Evolutionary conservation across 257 asterid genomes (phyloP).

Genomic region (Solanum pimpinellifolium): DNA sequence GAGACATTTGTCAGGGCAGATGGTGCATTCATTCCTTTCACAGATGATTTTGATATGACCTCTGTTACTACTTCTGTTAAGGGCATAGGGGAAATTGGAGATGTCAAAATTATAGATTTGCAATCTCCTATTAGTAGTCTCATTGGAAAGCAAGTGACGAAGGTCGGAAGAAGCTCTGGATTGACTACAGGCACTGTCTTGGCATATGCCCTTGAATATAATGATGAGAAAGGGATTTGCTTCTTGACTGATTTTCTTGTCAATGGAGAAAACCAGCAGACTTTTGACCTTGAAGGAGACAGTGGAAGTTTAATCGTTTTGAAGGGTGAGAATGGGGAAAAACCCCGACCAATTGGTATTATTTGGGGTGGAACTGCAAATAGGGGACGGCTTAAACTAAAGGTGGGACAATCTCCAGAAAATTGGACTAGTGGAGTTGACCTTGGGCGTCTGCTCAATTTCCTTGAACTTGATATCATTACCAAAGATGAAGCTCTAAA

Average conservation of each 20-base stretch:
- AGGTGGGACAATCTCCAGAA: conserved; percentile 89
- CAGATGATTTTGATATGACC: conserved; percentile 70
- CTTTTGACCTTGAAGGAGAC: conserved; percentile 99
- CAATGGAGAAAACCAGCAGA: conserved; percentile 84
- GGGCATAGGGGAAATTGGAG: conserved; percentile 82
- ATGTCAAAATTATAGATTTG: conserved; percentile 64
- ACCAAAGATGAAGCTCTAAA: conserved; percentile 52
- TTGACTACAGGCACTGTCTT: conserved; percentile 80
- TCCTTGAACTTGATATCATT: conserved; percentile 89
- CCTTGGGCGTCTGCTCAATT: conserved; percentile 91
- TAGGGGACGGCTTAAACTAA: conserved; percentile 80
- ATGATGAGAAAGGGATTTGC: conserved; percentile 91
- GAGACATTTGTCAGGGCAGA: conserved; percentile 97
- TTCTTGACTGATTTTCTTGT: conserved; percentile 92
- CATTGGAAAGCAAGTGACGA: conserved; percentile 73
- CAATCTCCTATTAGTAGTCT: conserved; percentile 83
- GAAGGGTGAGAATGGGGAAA: conserved; percentile 49
- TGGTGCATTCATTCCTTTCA: conserved; percentile 90
- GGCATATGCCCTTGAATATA: conserved; percentile 95
- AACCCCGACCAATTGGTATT: conserved; percentile 85
- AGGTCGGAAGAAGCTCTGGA: conserved; percentile 99
- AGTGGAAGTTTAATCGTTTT: conserved; percentile 92
- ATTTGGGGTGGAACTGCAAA: conserved; percentile 99
- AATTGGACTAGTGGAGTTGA: conserved; percentile 99
- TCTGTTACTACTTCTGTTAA: conserved; percentile 68